Conservation (phyloP, 106 monocot genomes). For the Allium cepa region DNA sequence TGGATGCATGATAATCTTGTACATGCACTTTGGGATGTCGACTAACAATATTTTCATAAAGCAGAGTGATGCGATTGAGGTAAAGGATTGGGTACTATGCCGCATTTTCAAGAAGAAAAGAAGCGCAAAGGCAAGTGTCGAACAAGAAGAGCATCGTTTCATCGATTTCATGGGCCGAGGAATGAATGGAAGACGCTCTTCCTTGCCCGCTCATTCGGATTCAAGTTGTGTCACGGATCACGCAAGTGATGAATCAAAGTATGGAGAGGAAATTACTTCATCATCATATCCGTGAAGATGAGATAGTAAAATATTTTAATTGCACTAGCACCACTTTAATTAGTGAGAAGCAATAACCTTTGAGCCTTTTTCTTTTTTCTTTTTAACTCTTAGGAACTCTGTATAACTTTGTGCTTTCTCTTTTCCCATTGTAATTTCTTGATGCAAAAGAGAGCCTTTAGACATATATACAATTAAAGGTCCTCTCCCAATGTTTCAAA, state of each 20-base stretch:
- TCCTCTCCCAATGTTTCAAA: too few relatives aligned
- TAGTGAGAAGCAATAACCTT: slow-evolving; percentile 12
- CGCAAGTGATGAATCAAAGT: slow-evolving; percentile 7
- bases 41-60: too few relatives aligned
- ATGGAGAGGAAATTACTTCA: slow-evolving; percentile 25
- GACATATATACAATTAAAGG: background rate
- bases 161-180: slow-evolving; percentile 17
- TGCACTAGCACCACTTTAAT: background rate
- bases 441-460: background rate
- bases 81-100: slow-evolving; percentile 63
- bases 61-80: too few relatives aligned
- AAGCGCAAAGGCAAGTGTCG: slow-evolving; percentile 11
- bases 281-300: background rate
- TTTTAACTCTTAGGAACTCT: slow-evolving; percentile 1
- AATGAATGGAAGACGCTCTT: background rate
- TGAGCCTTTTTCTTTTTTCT: slow-evolving; percentile 7
- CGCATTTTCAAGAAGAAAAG: slow-evolving; percentile 73
- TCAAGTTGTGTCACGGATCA: slow-evolving; percentile 46
- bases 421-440: background rate
- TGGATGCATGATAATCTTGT: too few relatives aligned
- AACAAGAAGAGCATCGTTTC: slow-evolving; percentile 5
- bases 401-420: background rate
- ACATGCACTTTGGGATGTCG: too few relatives aligned
- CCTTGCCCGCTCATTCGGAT: slow-evolving; percentile 9
- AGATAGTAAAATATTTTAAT: background rate